Evolutionary conservation across 306 rosid species (phyloP), one percentile per base, ranked within the genome.

Genomic region (Elaeagnus macrophylla): DNA sequence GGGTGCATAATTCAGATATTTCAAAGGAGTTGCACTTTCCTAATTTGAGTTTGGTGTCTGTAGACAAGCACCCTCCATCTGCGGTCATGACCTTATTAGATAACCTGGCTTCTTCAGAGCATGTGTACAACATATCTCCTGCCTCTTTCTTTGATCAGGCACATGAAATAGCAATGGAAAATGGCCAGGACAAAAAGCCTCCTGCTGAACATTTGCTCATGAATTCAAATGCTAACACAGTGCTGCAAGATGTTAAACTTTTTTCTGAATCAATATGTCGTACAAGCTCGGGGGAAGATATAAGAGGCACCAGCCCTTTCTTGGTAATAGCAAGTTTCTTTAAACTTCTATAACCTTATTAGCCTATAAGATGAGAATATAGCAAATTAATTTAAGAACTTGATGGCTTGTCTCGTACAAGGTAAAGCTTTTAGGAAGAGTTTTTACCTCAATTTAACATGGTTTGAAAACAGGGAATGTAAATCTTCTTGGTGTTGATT

Each of bases 71-170:
- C 65, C 64, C 56, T 57, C 75, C 79, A 14, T 25, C 80, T 55
- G 79, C 73, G 75, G 75, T 65, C 39, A 70, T 64, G 83, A 75
- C 83, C 50, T 38, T 72, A 63, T 72, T 88, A 3, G 87, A 81
- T 62, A 65, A 73, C 52, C 59, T 59, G 18, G 72, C 88, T 73
- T 75, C 53, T 3, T 76, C 74, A 1, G 57, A 56, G 68, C 73
- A 39, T 66, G 54, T 71, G 51, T 71, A 73, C 58, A 68, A 65
- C 45, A 76, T 75, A 18, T 64, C 75, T 54, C 35, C 66, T 57
- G 66, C 68, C 55, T 59, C 60, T 54, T 64, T 66, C 46, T 55
- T 62, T 40, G 75, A 53, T 48, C 78, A 64, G 61, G 62, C 40
- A 51, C 43, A 41, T 57, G 67, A 46, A 53, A 45, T 42, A 52